Base-by-base conservation (phyloP, 345 rosid species). In the Aquilaria sinensis region DNA sequence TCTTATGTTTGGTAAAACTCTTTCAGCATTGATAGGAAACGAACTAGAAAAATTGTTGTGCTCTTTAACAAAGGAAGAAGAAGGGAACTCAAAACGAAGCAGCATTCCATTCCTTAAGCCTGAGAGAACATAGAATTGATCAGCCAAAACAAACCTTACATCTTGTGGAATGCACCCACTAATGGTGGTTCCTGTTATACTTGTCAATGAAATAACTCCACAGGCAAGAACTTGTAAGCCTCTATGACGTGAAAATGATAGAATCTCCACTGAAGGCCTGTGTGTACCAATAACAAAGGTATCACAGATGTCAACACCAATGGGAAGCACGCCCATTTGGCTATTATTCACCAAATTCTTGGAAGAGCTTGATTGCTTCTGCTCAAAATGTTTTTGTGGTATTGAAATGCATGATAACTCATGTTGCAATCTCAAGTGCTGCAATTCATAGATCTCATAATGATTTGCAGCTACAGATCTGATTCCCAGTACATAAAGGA, bases 101-200 rank as follows among this genome's bases (percentile, higher is more conserved):
- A 94, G 85, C 99, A 94, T 94, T 58, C 99, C 99, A 70, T 94
- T 94, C 80, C 99, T 90, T 77, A 94, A 79, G 57, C 99, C 96
- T 55, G 87, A 77, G 65, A 94, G 93, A 62, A 90, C 83, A 78
- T 90, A 94, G 53, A 76, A 67, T 54, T 79, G 92, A 73, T 94
- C 96, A 69, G 79, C 96, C 11, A 85, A 67, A 51, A 90, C 97
- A 76, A 94, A 91, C 76, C 97, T 94, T 55, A 88, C 97, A 67
- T 94, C 99, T 74, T 94, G 99, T 56, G 99, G 97, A 69, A 90
- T 78, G 68, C 96, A 90, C 56, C 91, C 96, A 71, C 85, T 84
- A 32, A 87, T 69, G 53, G 86, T 78, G 72, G 89, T 83, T 77
- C 89, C 99, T 81, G 74, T 69, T 46, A 85, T 64, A 67, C 76